Conservation (phyloP, 2,329 filamentous ascomycete genomes). For the Teratosphaeria viscida region DNA sequence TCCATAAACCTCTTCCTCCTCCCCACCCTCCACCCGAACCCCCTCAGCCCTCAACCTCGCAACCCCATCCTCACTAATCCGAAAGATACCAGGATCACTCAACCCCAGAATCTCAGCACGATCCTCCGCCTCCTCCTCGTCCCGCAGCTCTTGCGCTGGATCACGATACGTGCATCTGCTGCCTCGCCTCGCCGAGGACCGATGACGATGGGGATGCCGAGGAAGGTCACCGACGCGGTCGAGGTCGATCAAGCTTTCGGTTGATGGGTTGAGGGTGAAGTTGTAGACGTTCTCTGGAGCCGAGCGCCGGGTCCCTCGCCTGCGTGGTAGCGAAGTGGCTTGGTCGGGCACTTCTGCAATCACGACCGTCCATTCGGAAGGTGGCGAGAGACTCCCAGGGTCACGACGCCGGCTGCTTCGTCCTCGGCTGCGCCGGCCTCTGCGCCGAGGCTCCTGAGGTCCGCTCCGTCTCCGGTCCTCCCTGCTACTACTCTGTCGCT, state of each 20-base stretch:
- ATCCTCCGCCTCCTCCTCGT: background rate
- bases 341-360: background rate
- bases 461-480: background rate
- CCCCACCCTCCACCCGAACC: background rate
- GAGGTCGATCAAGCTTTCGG: background rate
- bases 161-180: background rate
- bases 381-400: background rate
- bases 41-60: background rate
- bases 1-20: background rate
- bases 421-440: background rate
- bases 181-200: background rate
- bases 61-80: background rate
- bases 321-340: background rate
- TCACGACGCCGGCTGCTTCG: background rate
- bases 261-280: background rate
- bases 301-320: background rate
- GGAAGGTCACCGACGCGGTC: background rate
- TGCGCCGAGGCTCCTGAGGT: background rate
- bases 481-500: background rate
- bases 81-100: background rate
- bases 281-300: background rate
- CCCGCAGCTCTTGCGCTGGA: background rate
- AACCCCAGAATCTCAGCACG: background rate
- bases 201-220: background rate
- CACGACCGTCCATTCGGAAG: background rate